Percentiles rank a stretch among this genome's conserved stretches.
These are phyloP conservation scores for Aureoboletus auriporus DNA, from an alignment of 768 basidiomycete genomes.

Conservation along the genomic window DNA sequence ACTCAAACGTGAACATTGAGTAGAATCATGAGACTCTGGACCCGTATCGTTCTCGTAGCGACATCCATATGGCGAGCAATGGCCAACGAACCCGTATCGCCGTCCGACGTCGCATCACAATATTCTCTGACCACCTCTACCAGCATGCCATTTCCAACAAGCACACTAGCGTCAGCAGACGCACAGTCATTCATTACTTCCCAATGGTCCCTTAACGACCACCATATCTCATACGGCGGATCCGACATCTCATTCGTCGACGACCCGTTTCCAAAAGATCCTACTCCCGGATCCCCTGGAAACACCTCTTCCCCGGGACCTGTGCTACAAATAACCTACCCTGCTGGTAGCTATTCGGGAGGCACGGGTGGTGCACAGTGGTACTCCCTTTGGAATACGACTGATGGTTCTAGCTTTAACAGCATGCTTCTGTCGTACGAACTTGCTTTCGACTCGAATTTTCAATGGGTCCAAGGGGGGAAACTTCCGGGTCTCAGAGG, in stretches of 20 bases:
- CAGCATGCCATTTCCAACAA: slow-evolving; percentile 58
- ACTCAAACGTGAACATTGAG: too few species aligned
- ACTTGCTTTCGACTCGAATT: slow-evolving; percentile 61
- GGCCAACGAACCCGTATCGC: slow-evolving; percentile 1
- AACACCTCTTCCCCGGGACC: slow-evolving; percentile 26
- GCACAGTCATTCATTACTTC: slow-evolving; percentile 49
- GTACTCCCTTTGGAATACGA: slow-evolving; percentile 63
- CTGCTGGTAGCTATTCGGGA: slow-evolving; percentile 54
- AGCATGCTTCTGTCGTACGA: slow-evolving; percentile 75
- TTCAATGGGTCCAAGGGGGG: slow-evolving; percentile 70
- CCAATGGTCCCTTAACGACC: slow-evolving; percentile 60
- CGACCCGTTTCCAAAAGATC: slow-evolving; percentile 60
- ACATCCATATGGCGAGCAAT: background rate
- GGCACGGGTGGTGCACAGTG: slow-evolving; percentile 65
- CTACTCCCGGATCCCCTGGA: slow-evolving; percentile 31
- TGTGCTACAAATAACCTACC: slow-evolving; percentile 61
- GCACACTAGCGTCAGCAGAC: slow-evolving; percentile 48
- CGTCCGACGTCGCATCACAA: slow-evolving; percentile 39
- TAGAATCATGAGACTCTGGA: background rate
- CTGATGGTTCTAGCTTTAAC: slow-evolving; percentile 51
- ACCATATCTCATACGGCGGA: slow-evolving; percentile 54
- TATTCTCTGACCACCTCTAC: slow-evolving; percentile 61
- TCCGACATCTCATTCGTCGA: slow-evolving; percentile 56
- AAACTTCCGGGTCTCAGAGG: slow-evolving; percentile 78
- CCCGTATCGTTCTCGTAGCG: background rate